These are phyloP conservation scores for Macrocybe gigantea DNA, from an alignment of 768 basidiomycete species.

Conservation along the genomic window DNA sequence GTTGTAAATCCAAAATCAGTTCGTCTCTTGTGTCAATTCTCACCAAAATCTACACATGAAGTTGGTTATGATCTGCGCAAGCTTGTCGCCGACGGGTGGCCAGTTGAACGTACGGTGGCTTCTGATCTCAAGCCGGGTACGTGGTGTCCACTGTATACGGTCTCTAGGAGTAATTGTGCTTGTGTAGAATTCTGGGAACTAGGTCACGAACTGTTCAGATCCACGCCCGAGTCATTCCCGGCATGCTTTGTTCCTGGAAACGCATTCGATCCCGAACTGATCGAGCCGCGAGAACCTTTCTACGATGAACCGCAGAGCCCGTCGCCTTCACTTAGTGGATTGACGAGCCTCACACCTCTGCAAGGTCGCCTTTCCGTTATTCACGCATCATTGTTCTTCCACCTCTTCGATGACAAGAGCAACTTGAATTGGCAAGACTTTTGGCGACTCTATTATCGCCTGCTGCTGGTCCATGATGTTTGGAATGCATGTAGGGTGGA, in stretches of 20 bases:
- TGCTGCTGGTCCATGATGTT: conserved; percentile 1
- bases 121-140: conserved; percentile 29
- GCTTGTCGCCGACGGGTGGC: conserved; percentile 33
- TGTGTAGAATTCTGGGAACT: conserved; percentile 51
- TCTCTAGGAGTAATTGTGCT: background rate
- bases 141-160: background rate
- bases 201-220: conserved; percentile 56
- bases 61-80: conserved; percentile 37
- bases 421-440: background rate
- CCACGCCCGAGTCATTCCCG: conserved; percentile 45
- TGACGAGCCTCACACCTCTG: conserved; percentile 31
- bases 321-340: conserved; percentile 12
- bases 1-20: conserved; percentile 22
- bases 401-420: conserved; percentile 2
- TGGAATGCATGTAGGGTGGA: background rate
- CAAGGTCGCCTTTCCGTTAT: conserved; percentile 35
- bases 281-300: conserved; percentile 25
- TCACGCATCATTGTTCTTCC: conserved; percentile 25
- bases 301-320: conserved; percentile 12
- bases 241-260: conserved; percentile 53
- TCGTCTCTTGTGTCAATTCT: background rate
- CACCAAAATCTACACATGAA: conserved; percentile 6
- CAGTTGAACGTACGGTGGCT: conserved; percentile 26
- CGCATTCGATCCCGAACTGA: conserved; percentile 38
- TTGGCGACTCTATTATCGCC: conserved; percentile 2